Conservation (phyloP, 208 protist genomes). For the Perkinsela sp. region DNA sequence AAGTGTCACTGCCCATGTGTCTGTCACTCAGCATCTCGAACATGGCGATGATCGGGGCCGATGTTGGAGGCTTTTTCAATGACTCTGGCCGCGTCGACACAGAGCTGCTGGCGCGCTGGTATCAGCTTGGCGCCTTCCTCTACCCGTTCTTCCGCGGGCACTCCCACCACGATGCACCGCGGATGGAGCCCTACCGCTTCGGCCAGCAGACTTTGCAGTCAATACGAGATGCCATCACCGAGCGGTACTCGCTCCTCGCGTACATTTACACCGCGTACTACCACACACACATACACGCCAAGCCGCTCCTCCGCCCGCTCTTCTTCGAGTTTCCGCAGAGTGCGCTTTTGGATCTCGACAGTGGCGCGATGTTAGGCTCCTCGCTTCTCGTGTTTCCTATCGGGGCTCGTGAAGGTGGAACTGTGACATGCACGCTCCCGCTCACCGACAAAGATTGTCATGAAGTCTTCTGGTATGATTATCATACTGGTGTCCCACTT, state of each 20-base stretch:
- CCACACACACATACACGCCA: constrained; percentile 30
- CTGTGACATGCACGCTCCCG: constrained; percentile 2
- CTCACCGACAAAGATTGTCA: not conserved
- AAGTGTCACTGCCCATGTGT: constrained; percentile 75
- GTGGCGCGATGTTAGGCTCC: not conserved
- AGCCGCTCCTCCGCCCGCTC: constrained; percentile 70
- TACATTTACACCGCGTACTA: constrained; percentile 87
- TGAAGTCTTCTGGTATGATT: constrained; percentile 8
- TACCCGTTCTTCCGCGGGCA: constrained; percentile 93
- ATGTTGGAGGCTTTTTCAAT: constrained; percentile 93
- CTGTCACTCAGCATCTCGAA: constrained; percentile 77
- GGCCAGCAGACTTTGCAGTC: constrained; percentile 16
- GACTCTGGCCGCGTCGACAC: constrained; percentile 37
- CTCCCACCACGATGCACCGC: constrained; percentile 76
- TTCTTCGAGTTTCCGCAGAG: constrained; percentile 75
- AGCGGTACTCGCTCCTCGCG: constrained; percentile 74
- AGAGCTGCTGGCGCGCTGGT: constrained; percentile 88
- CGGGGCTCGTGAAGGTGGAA: not conserved
- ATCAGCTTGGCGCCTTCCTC: constrained; percentile 72
- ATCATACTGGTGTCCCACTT: constrained; percentile 6
- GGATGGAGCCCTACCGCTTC: constrained; percentile 92
- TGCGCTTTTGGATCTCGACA: constrained; percentile 6
- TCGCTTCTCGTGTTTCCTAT: not conserved
- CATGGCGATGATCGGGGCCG: constrained; percentile 76
- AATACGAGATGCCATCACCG: constrained; percentile 29